Base-by-base conservation (phyloP, 768 basidiomycete species). In the Leccinellum rugosiceps region DNA sequence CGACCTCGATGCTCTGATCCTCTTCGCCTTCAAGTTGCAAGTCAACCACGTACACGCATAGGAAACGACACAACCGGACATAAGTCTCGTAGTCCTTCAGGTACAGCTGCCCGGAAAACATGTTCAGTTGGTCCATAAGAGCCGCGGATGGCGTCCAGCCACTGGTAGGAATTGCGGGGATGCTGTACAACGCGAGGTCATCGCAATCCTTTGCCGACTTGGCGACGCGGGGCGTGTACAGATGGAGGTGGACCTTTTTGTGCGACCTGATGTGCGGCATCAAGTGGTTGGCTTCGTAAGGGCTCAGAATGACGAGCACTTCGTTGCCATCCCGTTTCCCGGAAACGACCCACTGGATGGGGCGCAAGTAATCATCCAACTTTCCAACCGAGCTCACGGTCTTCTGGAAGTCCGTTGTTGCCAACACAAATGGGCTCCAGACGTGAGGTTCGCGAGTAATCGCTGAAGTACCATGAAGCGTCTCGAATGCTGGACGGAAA, bases 241-340 rank as follows among this genome's bases (percentile, higher is more conserved):
- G 13, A 23, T 45, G 23, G 14, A 45, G 44, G 2, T 8, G 44
- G 6, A 45, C 44, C 5, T 25, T 45, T 21, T 0, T 14, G 44
- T 14, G 2, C 19, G 23, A 68, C 32, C 68, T 73, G 53, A 80
- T 75, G 1, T 43, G 15, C 66, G 75, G 69, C 9, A 78, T 66
- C 17, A 78, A 67, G 43, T 57, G 52, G 50, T 80, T 71, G 32
- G 65, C 76, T 60, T 80, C 78, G 52, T 9, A 23, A 7, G 44
- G 44, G 44, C 44, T 45, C 23, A 45, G 21, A 45, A 45, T 25
- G 23, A 45, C 44, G 21, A 45, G 23, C 3, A 45, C 44, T 14
- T 45, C 44, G 11, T 13, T 45, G 19, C 19, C 21, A 45, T 6
- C 14, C 14, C 14, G 19, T 45, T 45, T 23, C 6, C 44, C 44